These are phyloP conservation scores for Rhodocollybia butyracea DNA, from an alignment of 768 basidiomycete species.

Conservation along the genomic window DNA sequence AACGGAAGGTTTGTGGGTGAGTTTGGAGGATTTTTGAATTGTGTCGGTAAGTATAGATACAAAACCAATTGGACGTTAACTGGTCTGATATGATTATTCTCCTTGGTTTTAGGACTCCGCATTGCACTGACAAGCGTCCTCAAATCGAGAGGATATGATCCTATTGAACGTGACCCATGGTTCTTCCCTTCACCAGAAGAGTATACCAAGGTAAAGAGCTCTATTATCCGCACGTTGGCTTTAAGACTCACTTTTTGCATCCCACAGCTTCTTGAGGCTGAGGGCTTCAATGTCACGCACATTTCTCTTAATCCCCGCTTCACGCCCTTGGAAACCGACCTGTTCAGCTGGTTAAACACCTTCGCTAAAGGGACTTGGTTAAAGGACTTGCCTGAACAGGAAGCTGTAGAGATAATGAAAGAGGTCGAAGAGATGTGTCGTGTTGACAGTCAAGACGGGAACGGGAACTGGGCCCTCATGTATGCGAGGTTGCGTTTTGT, in stretches of 20 bases:
- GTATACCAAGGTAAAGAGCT: slow-evolving; percentile 48
- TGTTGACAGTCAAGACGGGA: slow-evolving; percentile 54
- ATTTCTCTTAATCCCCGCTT: slow-evolving; percentile 54
- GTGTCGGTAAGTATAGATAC: slow-evolving; percentile 45
- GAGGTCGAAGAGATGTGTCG: slow-evolving; percentile 57
- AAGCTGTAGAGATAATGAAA: slow-evolving; percentile 57
- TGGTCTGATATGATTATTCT: too few species aligned
- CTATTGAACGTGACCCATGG: slow-evolving; percentile 71
- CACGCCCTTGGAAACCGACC: slow-evolving; percentile 47
- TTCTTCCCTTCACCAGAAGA: slow-evolving; percentile 75
- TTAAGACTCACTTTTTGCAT: background rate
- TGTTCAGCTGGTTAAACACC: slow-evolving; percentile 65
- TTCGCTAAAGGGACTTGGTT: slow-evolving; percentile 66
- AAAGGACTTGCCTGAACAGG: slow-evolving; percentile 43
- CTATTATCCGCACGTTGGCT: background rate
- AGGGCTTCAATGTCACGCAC: slow-evolving; percentile 52
- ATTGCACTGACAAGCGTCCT: slow-evolving; percentile 53
- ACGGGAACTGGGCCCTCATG: slow-evolving; percentile 68
- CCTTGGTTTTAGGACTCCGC: slow-evolving; percentile 53
- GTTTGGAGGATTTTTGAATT: slow-evolving; percentile 76
- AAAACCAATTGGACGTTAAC: too few species aligned
- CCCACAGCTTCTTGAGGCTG: slow-evolving; percentile 48
- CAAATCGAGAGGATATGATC: slow-evolving; percentile 51
- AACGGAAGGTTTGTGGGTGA: slow-evolving; percentile 68
- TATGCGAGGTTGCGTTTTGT: slow-evolving; percentile 68